Conservation (phyloP, 2,329 filamentous ascomycete genomes). For the Neurospora crassa region DNA sequence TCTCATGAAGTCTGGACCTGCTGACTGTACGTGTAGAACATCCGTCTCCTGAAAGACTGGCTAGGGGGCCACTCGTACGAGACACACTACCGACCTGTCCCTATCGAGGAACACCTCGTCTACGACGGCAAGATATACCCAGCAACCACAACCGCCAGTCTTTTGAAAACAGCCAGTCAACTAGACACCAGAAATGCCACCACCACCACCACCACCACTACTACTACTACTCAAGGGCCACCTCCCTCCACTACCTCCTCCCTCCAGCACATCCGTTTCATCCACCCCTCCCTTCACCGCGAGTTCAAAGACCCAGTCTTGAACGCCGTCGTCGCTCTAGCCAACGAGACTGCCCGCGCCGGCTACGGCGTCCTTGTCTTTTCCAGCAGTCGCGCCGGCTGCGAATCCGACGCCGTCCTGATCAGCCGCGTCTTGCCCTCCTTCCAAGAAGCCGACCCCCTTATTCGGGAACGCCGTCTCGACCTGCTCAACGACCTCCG, state of each 20-base stretch:
- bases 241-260: slow-evolving; percentile 12
- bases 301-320: slow-evolving; percentile 55
- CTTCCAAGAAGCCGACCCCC: slow-evolving; percentile 32
- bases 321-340: slow-evolving; percentile 62
- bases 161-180: slow-evolving; percentile 49
- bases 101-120: slow-evolving; percentile 65
- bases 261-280: slow-evolving; percentile 33
- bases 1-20: neutral
- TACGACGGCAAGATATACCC: slow-evolving; percentile 60
- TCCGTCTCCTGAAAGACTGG: slow-evolving; percentile 59
- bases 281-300: slow-evolving; percentile 47
- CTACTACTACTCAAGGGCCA: slow-evolving; percentile 5
- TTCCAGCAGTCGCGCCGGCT: slow-evolving; percentile 57
- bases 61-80: slow-evolving; percentile 62
- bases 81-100: slow-evolving; percentile 65
- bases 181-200: slow-evolving; percentile 24
- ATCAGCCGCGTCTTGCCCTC: slow-evolving; percentile 58
- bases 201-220: slow-evolving; percentile 19
- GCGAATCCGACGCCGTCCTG: slow-evolving; percentile 57
- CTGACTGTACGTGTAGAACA: slow-evolving; percentile 43
- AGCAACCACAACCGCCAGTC: slow-evolving; percentile 45
- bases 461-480: slow-evolving; percentile 45
- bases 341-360: slow-evolving; percentile 56
- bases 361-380: slow-evolving; percentile 68
- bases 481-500: slow-evolving; percentile 58